phyloP scores from a whole-genome alignment of 164 flowering plant species.

The Liquidambar formosana region DNA sequence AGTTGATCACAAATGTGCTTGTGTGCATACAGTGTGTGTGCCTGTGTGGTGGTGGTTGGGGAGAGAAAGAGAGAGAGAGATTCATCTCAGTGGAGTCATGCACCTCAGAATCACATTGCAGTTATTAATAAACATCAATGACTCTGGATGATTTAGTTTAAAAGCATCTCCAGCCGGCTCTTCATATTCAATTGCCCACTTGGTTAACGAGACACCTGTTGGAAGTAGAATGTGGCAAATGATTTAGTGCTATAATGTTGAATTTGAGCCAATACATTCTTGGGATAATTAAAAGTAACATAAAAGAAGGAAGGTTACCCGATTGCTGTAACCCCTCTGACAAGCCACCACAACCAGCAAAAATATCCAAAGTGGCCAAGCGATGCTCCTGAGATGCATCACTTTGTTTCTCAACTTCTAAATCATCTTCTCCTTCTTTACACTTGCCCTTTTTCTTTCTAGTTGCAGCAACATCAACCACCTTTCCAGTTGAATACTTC shows the following conservation, averaged over 20 bases:
- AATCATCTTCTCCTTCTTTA: slow-evolving; percentile 58
- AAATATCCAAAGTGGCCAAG: slow-evolving; percentile 86
- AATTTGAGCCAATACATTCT: not conserved
- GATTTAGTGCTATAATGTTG: not conserved
- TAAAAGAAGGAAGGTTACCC: slow-evolving; percentile 36
- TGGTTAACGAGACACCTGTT: slow-evolving; percentile 72
- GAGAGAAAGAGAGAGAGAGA: not conserved
- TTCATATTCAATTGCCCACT: slow-evolving; percentile 99
- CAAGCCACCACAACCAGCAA: slow-evolving; percentile 99
- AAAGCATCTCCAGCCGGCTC: slow-evolving; percentile 95
- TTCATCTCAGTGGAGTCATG: slow-evolving; percentile 1
- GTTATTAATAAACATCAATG: slow-evolving; percentile 64
- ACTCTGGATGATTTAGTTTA: slow-evolving; percentile 73
- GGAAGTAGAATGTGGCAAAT: slow-evolving; percentile 7
- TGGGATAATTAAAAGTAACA: not conserved
- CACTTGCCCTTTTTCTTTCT: slow-evolving; percentile 83
- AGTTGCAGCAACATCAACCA: slow-evolving; percentile 34
- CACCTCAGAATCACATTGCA: slow-evolving; percentile 93
- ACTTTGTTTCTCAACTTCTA: slow-evolving; percentile 20
- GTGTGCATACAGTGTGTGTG: not conserved
- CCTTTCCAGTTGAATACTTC: slow-evolving; percentile 32
- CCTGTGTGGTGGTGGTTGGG: not conserved
- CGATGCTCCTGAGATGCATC: slow-evolving; percentile 30
- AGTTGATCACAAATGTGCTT: not conserved
- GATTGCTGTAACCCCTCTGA: slow-evolving; percentile 84